A percentile compares a stretch with the other conserved stretches of the same genome.
phyloP scores from a whole-genome alignment of 192 early-diverging fungal genomes.

The Linnemannia elongata region DNA sequence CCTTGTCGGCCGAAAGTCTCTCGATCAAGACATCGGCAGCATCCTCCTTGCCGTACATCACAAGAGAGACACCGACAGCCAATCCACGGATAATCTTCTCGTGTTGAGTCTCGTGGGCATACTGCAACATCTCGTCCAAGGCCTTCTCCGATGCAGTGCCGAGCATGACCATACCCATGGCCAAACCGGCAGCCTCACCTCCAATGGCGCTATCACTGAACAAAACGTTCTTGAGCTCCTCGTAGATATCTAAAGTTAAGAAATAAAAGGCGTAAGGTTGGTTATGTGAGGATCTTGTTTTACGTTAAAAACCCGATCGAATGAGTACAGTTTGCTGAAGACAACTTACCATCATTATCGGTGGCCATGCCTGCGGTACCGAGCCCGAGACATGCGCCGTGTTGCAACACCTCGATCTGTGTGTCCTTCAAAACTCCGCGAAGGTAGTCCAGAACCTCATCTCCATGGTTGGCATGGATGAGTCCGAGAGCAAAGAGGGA shows the following conservation, averaged over 20 bases:
- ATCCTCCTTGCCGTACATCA: constrained; percentile 98
- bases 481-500: constrained; percentile 97
- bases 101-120: constrained; percentile 98
- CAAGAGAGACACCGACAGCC: constrained; percentile 92
- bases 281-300: not conserved
- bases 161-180: constrained; percentile 98
- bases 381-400: constrained; percentile 95
- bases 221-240: constrained; percentile 88
- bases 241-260: constrained; percentile 76
- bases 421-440: constrained; percentile 84
- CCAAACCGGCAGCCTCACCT: constrained; percentile 96
- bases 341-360: constrained; percentile 77
- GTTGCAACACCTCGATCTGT: constrained; percentile 92
- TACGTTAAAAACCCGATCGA: not conserved
- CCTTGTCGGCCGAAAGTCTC: constrained; percentile 90
- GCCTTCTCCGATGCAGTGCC: constrained; percentile 86
- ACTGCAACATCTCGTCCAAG: constrained; percentile 95
- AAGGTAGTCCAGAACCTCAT: constrained; percentile 85
- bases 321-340: not conserved
- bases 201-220: constrained; percentile 97
- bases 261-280: not conserved
- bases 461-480: constrained; percentile 96
- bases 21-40: constrained; percentile 93
- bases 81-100: constrained; percentile 99
- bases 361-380: constrained; percentile 98